Conservation (phyloP, 345 rosid genomes). For the Lepidium aucheri region DNA sequence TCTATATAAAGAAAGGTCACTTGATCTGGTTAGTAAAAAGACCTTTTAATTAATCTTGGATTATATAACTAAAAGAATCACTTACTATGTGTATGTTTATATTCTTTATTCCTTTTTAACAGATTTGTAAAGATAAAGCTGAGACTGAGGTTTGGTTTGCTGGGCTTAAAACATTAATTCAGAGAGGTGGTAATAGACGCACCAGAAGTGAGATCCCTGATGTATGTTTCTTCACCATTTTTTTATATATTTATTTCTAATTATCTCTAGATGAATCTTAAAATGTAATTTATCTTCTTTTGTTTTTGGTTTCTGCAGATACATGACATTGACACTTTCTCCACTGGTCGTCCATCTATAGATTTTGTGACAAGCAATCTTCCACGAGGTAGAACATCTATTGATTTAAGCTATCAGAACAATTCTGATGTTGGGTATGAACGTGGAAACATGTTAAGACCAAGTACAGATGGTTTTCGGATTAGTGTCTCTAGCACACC, state of each 20-base stretch:
- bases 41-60: background rate
- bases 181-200: constrained; percentile 41
- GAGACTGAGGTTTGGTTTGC: constrained; percentile 92
- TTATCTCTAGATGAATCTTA: background rate
- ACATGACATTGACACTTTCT: constrained; percentile 40
- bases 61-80: background rate
- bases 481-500: constrained; percentile 95
- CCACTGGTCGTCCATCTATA: constrained; percentile 40
- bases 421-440: constrained; percentile 74
- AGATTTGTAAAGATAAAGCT: constrained; percentile 96
- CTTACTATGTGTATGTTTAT: background rate
- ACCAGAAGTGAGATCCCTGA: constrained; percentile 62
- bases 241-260: background rate
- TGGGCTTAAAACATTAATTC: constrained; percentile 59
- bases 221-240: constrained; percentile 37
- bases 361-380: constrained; percentile 43
- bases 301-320: constrained; percentile 32
- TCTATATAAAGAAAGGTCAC: constrained; percentile 87
- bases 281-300: background rate
- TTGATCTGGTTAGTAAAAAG: constrained; percentile 72
- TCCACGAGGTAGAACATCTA: constrained; percentile 44
- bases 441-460: constrained; percentile 80
- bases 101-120: background rate
- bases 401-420: constrained; percentile 44
- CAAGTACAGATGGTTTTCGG: constrained; percentile 85